Base-by-base conservation (phyloP, 192 early-diverging fungal species). In the Linnemannia exigua region DNA sequence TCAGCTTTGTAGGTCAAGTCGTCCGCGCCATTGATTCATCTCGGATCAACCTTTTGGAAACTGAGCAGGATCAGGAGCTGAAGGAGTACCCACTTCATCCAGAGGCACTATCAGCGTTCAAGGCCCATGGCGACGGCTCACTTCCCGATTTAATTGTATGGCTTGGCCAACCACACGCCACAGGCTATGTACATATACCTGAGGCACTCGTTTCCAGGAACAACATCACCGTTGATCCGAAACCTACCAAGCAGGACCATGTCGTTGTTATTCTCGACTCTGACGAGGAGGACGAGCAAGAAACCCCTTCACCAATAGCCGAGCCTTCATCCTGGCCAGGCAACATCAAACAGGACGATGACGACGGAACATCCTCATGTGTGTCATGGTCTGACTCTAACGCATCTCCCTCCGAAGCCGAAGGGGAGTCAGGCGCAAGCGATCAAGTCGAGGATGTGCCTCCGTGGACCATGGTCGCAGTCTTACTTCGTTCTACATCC, bases 341-440 rank as follows among this genome's bases (percentile, higher is more conserved):
- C 11, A 25, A 20, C 20, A 31, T 33, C 47, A 19, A 72, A 19
- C 70, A 20, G 25, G 66, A 63, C 12, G 31, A 3, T 67, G 66
- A 74, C 1, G 51, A 80, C 25, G 20, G 63, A 41, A 22, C 19
- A 4, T 69, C 79, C 1, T 71, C 70, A 3, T 67, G 31, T 36
- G 7, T 73, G 2, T 61, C 50, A 14, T 71, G 77, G 77, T 79
- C 79, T 7, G 79, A 74, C 22, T 74, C 79, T 11, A 41, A 33
- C 44, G 66, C 25, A 48, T 73, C 67, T 11, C 15, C 41, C 1
- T 72, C 70, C 25, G 71, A 73, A 1, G 37, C 58, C 7, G 76
- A 70, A 25, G 37, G 25, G 15, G 51, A 71, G 17, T 28, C 54
- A 25, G 25, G 41, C 41, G 41, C 3, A 44, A 44, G 41, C 41